Conservation (phyloP, 2,329 filamentous ascomycete genomes). For the Karstenula rhodostoma region DNA sequence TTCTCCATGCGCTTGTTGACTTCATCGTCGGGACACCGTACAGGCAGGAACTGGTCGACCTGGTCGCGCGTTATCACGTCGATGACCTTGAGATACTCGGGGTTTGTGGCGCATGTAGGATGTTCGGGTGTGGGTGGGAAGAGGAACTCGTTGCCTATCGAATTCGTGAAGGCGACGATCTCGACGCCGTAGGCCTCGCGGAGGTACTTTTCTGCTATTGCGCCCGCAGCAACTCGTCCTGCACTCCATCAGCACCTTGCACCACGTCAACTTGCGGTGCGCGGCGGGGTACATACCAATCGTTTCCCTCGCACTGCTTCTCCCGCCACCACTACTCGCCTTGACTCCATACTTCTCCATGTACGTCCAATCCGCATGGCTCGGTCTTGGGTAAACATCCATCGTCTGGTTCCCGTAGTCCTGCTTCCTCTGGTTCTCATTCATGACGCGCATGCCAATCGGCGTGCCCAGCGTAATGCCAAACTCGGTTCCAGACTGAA, state of each 20-base stretch:
- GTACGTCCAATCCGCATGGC: constrained; percentile 97
- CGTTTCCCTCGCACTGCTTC: constrained; percentile 92
- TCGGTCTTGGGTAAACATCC: constrained; percentile 88
- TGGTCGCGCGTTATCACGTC: constrained; percentile 74
- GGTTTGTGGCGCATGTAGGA: constrained; percentile 76
- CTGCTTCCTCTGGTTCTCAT: constrained; percentile 90
- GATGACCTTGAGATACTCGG: constrained; percentile 78
- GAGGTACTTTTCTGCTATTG: constrained; percentile 93
- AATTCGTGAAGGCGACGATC: constrained; percentile 89
- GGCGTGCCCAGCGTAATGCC: constrained; percentile 90
- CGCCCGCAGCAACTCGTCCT: constrained; percentile 86
- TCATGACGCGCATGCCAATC: constrained; percentile 85
- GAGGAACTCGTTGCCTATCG: constrained; percentile 80
- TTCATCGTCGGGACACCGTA: constrained; percentile 80
- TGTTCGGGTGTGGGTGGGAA: constrained; percentile 73
- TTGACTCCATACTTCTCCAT: constrained; percentile 96
- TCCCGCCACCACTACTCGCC: constrained; percentile 86
- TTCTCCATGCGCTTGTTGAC: constrained; percentile 77
- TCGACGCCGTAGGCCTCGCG: constrained; percentile 81
- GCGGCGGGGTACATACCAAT: constrained; percentile 66
- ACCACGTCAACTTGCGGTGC: background rate
- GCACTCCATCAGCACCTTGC: constrained; percentile 24
- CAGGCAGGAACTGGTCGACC: constrained; percentile 85
- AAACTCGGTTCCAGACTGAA: constrained; percentile 91
- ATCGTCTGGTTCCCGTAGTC: constrained; percentile 93